Evolutionary conservation across 164 flowering plant genomes (phyloP), one percentile per base, ranked within the genome.

Genomic region (Umbilicus rupestris): DNA sequence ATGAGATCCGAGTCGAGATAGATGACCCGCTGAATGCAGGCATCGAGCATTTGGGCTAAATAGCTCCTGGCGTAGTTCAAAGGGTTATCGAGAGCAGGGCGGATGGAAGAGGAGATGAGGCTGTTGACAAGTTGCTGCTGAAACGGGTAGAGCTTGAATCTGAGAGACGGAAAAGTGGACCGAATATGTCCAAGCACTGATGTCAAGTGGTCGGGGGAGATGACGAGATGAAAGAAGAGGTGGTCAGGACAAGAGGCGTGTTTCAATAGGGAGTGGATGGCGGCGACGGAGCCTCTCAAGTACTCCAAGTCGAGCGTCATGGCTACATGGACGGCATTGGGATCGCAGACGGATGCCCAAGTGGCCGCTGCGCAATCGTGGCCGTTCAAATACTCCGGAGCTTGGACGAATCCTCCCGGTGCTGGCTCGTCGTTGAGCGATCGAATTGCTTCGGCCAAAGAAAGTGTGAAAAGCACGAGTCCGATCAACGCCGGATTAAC

Each of bases 11-110:
- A 86, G 67, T 86, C 90, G 0, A 86, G 68, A 41, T 86, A 84
- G 50, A 86, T 81, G 47, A 86, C 87, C 0, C 90, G 81, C 3
- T 46, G 4, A 6, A 84, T 75, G 45, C 82, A 76, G 15, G 75
- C 65, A 2, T 77, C 78, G 1, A 86, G 71, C 0, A 84, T 68
- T 3, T 82, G 84, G 24, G 82, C 85, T 22, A 86, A 63, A 72
- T 84, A 84, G 52, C 42, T 83, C 31, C 91, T 77, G 1, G 88
- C 91, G 63, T 83, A 84, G 74, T 86, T 86, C 22, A 86, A 62
- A 1, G 91, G 91, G 24, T 79, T 78, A 28, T 86, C 87, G 2
- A 86, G 83, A 33, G 91, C 91, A 30, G 66, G 74, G 1, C 91
- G 77, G 16, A 86, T 73, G 7, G 91, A 84, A 37, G 83, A 72